These are phyloP conservation scores for Camelina laxa DNA, from an alignment of 345 rosid species.

Conservation along the genomic window DNA sequence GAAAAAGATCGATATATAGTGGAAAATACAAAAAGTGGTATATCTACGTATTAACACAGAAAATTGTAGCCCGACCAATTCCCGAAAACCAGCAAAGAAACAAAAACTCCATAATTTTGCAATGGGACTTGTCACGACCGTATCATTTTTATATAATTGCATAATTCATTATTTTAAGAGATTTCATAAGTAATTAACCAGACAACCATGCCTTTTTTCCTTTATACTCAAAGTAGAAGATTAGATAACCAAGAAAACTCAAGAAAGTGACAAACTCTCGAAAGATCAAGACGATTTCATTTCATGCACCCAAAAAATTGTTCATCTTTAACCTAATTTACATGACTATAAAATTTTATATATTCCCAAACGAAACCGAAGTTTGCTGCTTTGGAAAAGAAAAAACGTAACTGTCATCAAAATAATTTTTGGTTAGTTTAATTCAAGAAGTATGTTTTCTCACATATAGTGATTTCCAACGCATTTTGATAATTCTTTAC, in stretches of 20 bases:
- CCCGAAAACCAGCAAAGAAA: conserved; percentile 64
- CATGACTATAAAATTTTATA: conserved; percentile 3
- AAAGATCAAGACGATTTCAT: conserved; percentile 18
- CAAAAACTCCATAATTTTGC: conserved; percentile 29
- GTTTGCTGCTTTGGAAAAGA: conserved; percentile 38
- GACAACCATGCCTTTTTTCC: conserved; percentile 42
- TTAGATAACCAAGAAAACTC: conserved; percentile 37
- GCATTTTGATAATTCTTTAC: conserved; percentile 8
- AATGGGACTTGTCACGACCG: conserved; percentile 53
- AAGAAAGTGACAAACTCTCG: conserved; percentile 37
- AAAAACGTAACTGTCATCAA: conserved; percentile 40
- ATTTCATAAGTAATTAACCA: conserved; percentile 23
- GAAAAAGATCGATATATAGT: background rate
- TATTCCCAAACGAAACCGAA: conserved; percentile 31
- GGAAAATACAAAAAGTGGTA: background rate
- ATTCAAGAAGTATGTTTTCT: conserved; percentile 18
- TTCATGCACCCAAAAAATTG: conserved; percentile 5
- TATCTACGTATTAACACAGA: conserved; percentile 13
- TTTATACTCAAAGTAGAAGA: conserved; percentile 43
- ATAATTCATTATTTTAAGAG: conserved; percentile 23
- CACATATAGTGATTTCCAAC: conserved; percentile 32
- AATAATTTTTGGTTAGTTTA: conserved; percentile 4
- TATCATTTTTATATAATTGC: conserved; percentile 46
- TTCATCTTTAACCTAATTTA: conserved; percentile 4
- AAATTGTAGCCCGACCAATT: conserved; percentile 58